These are phyloP conservation scores for Quaeritorhiza haematococci DNA, from an alignment of 371 early-diverging fungal genomes.

Conservation along the genomic window DNA sequence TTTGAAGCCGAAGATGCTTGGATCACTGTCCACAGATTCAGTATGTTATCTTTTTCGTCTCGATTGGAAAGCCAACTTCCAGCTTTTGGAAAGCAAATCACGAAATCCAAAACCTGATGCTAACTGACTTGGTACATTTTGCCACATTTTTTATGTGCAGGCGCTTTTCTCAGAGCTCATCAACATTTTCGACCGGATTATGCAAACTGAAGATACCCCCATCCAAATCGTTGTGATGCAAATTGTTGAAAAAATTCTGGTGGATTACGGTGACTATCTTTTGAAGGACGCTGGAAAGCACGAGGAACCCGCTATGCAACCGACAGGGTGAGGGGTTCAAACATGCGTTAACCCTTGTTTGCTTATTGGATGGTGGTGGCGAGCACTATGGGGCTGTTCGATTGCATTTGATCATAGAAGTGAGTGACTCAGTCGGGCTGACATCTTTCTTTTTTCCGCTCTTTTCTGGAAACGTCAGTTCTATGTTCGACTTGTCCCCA, in stretches of 20 bases:
- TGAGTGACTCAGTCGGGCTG: too few relatives aligned
- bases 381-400: conserved; percentile 2
- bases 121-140: conserved; percentile 21
- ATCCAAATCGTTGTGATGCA: conserved; percentile 24
- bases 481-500: too few relatives aligned
- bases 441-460: too few relatives aligned
- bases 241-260: conserved; percentile 19
- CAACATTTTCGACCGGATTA: conserved; percentile 55
- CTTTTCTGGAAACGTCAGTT: too few relatives aligned
- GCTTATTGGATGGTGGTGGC: conserved; percentile 2
- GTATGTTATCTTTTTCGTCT: too few relatives aligned
- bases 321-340: not conserved
- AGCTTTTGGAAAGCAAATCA: too few relatives aligned
- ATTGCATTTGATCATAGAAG: too few relatives aligned
- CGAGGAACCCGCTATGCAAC: not conserved
- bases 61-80: too few relatives aligned
- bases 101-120: conserved; percentile 29
- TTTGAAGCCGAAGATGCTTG: too few relatives aligned
- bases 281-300: not conserved
- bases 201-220: conserved; percentile 28
- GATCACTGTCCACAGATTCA: too few relatives aligned
- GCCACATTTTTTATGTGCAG: conserved; percentile 47
- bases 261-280: conserved; percentile 9
- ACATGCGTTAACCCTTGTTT: not conserved
- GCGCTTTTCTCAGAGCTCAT: conserved; percentile 57